A percentile compares a stretch with the other conserved stretches of the same genome.
phyloP scores from a whole-genome alignment of 148 eudicot genomes.

The Beta vulgaris region DNA sequence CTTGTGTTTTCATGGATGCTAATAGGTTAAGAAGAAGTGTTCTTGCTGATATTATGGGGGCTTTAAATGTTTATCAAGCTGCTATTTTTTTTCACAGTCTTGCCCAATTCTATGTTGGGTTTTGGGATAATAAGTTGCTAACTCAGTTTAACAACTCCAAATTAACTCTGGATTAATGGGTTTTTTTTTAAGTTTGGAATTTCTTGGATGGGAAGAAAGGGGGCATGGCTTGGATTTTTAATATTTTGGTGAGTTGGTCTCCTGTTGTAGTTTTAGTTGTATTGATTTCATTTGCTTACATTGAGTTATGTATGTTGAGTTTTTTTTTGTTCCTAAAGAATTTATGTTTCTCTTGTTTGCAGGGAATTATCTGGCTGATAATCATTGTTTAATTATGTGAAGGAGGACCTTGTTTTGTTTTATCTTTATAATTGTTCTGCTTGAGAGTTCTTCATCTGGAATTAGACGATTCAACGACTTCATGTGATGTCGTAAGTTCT shows the following conservation, averaged over 20 bases:
- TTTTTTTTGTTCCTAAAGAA: background rate
- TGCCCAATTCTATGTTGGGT: conserved; percentile 76
- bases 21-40: conserved; percentile 77
- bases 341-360: background rate
- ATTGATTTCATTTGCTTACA: background rate
- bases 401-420: conserved; percentile 1
- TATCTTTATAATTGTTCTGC: background rate
- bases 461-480: background rate
- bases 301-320: background rate
- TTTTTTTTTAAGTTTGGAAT: background rate
- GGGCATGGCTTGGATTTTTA: background rate
- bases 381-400: conserved; percentile 20
- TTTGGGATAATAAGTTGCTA: conserved; percentile 48
- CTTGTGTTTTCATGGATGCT: conserved; percentile 67
- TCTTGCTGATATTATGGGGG: conserved; percentile 62
- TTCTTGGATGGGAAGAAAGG: conserved; percentile 2
- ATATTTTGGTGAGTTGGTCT: conserved; percentile 13
- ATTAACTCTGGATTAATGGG: conserved; percentile 30
- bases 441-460: conserved; percentile 14
- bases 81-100: conserved; percentile 70
- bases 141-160: conserved; percentile 40
- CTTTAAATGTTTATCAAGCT: conserved; percentile 58
- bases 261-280: background rate
- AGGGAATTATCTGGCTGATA: conserved; percentile 25
- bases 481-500: conserved; percentile 16